These are phyloP conservation scores for Pseudodiploospora longispora DNA, from an alignment of 2,329 filamentous ascomycete species.

Conservation along the genomic window DNA sequence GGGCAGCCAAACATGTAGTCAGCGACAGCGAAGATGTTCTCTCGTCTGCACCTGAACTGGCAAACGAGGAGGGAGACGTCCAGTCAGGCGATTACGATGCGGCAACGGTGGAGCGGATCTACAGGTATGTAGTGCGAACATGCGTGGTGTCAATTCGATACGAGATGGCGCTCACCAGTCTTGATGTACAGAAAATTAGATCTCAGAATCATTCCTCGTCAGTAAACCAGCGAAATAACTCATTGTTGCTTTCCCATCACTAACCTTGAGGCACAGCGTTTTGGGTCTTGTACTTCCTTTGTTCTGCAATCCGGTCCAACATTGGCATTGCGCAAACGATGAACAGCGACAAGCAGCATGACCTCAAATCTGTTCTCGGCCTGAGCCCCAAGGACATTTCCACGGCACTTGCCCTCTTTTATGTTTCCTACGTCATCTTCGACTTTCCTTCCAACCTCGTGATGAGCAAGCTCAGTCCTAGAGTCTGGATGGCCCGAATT, in stretches of 20 bases:
- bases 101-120: slow-evolving; percentile 46
- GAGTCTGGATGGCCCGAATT: slow-evolving; percentile 87
- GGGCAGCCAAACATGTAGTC: slow-evolving; percentile 4
- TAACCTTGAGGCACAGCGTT: slow-evolving; percentile 47
- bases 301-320: slow-evolving; percentile 85
- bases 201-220: slow-evolving; percentile 51
- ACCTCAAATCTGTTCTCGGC: slow-evolving; percentile 63
- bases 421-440: slow-evolving; percentile 85
- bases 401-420: slow-evolving; percentile 79
- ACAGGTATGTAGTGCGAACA: slow-evolving; percentile 25
- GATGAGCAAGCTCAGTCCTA: slow-evolving; percentile 78
- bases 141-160: too few relatives aligned
- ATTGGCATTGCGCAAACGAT: slow-evolving; percentile 93
- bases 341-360: slow-evolving; percentile 64
- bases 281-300: slow-evolving; percentile 86
- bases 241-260: slow-evolving; percentile 3
- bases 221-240: slow-evolving; percentile 5
- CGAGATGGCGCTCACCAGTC: too few relatives aligned
- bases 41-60: neutral
- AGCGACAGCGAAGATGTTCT: neutral
- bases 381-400: slow-evolving; percentile 71
- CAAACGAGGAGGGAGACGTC: slow-evolving; percentile 22
- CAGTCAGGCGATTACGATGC: slow-evolving; percentile 36
- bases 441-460: slow-evolving; percentile 82
- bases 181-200: slow-evolving; percentile 40